These are phyloP conservation scores for Trypanosoma brucei DNA, from an alignment of 208 protist species.

Conservation along the genomic window DNA sequence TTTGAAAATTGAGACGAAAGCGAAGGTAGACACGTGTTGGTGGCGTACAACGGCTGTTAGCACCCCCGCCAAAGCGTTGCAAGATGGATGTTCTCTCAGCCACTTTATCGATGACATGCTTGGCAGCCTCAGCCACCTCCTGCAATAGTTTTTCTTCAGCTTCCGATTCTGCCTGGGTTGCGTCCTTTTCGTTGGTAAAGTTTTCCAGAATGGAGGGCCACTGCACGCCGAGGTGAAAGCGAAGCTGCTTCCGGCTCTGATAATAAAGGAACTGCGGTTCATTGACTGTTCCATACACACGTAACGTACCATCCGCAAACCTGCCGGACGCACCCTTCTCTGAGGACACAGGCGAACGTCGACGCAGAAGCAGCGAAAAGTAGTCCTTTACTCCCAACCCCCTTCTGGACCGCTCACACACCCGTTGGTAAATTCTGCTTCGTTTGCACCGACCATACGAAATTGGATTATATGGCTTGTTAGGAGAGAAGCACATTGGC, in stretches of 20 bases:
- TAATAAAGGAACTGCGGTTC: conserved; percentile 48
- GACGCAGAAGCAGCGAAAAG: conserved; percentile 38
- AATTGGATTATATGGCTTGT: conserved; percentile 27
- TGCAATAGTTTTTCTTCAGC: conserved; percentile 12
- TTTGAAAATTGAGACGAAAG: conserved; percentile 5
- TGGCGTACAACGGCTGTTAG: background rate
- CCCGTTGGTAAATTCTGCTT: conserved; percentile 19
- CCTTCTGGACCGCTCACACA: conserved; percentile 1
- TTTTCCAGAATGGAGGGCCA: conserved; percentile 9
- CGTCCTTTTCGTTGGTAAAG: background rate
- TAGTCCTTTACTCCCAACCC: conserved; percentile 27
- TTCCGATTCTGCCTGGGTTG: background rate
- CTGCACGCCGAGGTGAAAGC: conserved; percentile 28
- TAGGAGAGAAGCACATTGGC: conserved; percentile 1
- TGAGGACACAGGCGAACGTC: background rate
- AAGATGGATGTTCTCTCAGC: conserved; percentile 1
- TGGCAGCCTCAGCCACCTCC: conserved; percentile 11
- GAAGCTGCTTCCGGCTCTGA: conserved; percentile 35
- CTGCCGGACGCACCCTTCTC: background rate
- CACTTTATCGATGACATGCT: conserved; percentile 14
- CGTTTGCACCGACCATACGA: conserved; percentile 41
- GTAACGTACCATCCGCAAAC: conserved; percentile 37
- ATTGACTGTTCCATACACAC: conserved; percentile 29
- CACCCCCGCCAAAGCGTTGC: background rate
- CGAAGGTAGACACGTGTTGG: conserved; percentile 17